phyloP scores from a whole-genome alignment of 306 rosid species.

The Casuarina equisetifolia region DNA sequence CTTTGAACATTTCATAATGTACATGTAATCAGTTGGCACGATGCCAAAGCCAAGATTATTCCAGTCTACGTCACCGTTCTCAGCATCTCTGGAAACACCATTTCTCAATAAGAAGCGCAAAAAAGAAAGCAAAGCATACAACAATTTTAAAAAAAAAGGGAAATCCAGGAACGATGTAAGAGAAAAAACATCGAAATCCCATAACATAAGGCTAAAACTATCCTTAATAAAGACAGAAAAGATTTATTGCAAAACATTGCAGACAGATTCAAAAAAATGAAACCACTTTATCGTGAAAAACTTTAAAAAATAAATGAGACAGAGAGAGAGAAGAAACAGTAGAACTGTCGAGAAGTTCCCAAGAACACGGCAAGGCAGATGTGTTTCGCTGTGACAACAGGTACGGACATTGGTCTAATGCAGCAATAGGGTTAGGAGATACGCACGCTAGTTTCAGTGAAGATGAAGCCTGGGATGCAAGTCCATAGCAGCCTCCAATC shows the following conservation, averaged over 20 bases:
- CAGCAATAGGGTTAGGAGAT: constrained; percentile 12
- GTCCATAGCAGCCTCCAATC: constrained; percentile 18
- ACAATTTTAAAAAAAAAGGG: background rate
- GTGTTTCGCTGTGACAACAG: background rate
- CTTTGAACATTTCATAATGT: constrained; percentile 40
- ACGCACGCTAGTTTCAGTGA: constrained; percentile 21
- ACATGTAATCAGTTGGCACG: constrained; percentile 77
- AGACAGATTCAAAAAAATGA: too few species aligned
- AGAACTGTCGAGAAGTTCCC: too few species aligned
- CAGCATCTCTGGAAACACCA: constrained; percentile 40
- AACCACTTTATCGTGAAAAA: too few species aligned
- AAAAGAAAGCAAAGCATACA: background rate
- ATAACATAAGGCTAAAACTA: too few species aligned
- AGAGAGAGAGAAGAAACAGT: too few species aligned
- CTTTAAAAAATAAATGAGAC: too few species aligned
- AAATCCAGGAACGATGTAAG: background rate
- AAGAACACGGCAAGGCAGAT: background rate
- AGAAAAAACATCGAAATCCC: background rate
- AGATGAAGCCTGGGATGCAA: constrained; percentile 21
- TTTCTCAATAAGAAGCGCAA: background rate
- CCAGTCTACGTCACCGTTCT: constrained; percentile 65
- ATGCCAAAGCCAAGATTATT: constrained; percentile 78
- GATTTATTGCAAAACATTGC: too few species aligned
- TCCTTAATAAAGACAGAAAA: too few species aligned
- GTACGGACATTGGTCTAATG: background rate